Conservation (phyloP, 805 yeast species). For the Starmerella etchellsii region DNA sequence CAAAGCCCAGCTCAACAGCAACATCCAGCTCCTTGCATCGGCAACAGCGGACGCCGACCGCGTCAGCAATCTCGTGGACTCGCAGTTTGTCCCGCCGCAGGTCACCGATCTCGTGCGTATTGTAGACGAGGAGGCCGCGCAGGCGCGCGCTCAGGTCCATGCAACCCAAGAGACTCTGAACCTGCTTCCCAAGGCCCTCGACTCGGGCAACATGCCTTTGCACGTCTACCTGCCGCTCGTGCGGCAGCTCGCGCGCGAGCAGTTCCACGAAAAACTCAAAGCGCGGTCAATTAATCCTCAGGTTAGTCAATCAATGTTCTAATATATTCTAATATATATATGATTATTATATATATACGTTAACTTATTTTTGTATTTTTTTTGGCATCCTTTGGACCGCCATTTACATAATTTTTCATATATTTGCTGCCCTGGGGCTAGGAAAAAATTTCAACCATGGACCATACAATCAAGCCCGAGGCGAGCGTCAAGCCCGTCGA, state of each 20-base stretch:
- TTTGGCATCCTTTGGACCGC: no score
- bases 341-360: no score
- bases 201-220: slow-evolving; percentile 34
- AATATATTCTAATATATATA: no score
- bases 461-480: slow-evolving; percentile 69
- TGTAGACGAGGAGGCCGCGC: slow-evolving; percentile 25
- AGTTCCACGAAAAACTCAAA: slow-evolving; percentile 31
- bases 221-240: slow-evolving; percentile 36
- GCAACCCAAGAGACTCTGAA: slow-evolving; percentile 60
- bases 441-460: slow-evolving; percentile 22
- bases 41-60: slow-evolving; percentile 22
- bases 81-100: slow-evolving; percentile 19
- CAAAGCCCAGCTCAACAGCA: neutral
- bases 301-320: no score
- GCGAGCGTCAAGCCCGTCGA: slow-evolving; percentile 59
- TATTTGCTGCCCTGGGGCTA: no score
- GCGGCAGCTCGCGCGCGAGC: slow-evolving; percentile 49
- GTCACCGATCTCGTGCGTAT: slow-evolving; percentile 22
- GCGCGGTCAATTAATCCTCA: neutral
- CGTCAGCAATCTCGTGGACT: slow-evolving; percentile 25
- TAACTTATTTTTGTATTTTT: no score
- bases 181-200: slow-evolving; percentile 44
- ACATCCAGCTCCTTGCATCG: slow-evolving; percentile 18
- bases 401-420: no score
- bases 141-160: slow-evolving; percentile 30